Evolutionary conservation across 2,329 filamentous ascomycete species (phyloP), one percentile per base, ranked within the genome.

Genomic region (Aspergillus sp.): DNA sequence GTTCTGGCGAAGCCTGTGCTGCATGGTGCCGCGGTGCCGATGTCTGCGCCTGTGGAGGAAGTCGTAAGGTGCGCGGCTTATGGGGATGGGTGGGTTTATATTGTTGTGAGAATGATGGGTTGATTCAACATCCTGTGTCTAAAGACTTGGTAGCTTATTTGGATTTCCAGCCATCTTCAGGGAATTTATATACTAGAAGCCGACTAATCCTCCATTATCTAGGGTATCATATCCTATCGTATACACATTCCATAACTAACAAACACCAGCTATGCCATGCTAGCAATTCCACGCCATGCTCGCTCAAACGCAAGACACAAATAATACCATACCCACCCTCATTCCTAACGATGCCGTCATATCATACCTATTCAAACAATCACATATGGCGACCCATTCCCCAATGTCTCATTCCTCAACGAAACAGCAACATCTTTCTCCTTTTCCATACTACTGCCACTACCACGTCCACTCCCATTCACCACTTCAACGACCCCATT

Each of bases 1-100:
- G 86, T 97, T 11, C 82, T 96, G 49, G 95, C 93, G 1, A 88
- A 89, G 58, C 89, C 90, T 2, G 83, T 98, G 6, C 75, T 98
- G 67, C 95, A 99, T 77, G 95, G 95, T 1, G 90, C 88, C 1
- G 83, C 86, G 0, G 84, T 96, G 58, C 93, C 95, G 1, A 89
- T 98, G 78, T 77, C 80, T 58, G 89, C 92, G 1, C 87, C 87
- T 22, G 75, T 99, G 17, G 89, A 91, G 68, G 93, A 97, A 47
- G 73, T 99, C 57, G 89, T 95, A 76, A 83, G 87, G 56, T 89
- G 89, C 68, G 89, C 90, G 4, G 86, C 91, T 2, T 98, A 97
- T 79, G 87, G 91, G 0, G 95, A 99, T 75, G 95, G 95, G 0
- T 99, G 93, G 89, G 74, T 96, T 24, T 91, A 91, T 73, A 75